Evolutionary conservation across 2,329 filamentous ascomycete species (phyloP), one percentile per base, ranked within the genome.

Genomic region (Cyphellophora attinorum): DNA sequence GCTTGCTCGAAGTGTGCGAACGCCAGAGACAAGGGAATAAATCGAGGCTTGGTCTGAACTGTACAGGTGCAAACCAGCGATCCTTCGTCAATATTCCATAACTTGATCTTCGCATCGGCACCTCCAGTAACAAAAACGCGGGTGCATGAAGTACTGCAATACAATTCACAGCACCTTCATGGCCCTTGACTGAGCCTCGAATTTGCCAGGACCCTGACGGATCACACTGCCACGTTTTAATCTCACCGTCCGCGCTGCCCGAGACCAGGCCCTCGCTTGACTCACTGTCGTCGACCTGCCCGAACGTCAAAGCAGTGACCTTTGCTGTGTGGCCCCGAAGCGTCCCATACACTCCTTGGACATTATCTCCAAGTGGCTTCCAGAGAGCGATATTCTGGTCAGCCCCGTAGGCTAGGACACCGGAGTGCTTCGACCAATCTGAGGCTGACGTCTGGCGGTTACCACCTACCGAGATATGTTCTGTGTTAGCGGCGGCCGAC

Each of bases 361-460:
- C 49, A 17, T 55, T 47, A 18, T 53, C 44, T 38, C 70, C 63
- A 59, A 49, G 27, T 14, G 45, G 86, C 54, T 77, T 68, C 91
- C 91, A 98, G 27, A 96, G 55, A 28, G 86, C 89, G 49, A 98
- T 72, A 60, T 91, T 91, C 48, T 79, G 78, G 59, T 93, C 85
- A 6, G 88, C 81, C 19, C 91, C 91, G 62, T 85, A 98, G 18
- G 86, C 91, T 35, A 98, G 67, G 29, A 86, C 56, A 6, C 81
- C 83, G 13, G 65, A 64, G 44, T 70, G 62, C 13, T 61, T 54
- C 53, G 82, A 77, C 91, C 91, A 98, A 62, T 96, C 89, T 17
- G 89, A 88, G 17, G 85, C 83, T 11, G 81, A 79, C 12, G 89
- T 82, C 51, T 96, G 85, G 50, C 89, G 74, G 59, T 96, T 98